These are phyloP conservation scores for Trichosanthes truncata DNA, from an alignment of 306 rosid species.

Conservation along the genomic window DNA sequence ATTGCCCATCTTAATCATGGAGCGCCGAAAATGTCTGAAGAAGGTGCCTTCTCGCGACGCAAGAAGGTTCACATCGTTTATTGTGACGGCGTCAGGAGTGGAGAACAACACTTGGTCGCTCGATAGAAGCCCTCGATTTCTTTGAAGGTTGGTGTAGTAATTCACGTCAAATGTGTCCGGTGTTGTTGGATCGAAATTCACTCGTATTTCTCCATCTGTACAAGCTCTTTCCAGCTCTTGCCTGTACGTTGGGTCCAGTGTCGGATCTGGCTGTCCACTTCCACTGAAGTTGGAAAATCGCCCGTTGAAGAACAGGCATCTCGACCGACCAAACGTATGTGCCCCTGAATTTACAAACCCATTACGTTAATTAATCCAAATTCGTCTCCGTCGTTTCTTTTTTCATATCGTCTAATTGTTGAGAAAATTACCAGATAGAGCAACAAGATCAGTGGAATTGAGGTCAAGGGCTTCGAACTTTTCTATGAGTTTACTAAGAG, in stretches of 20 bases:
- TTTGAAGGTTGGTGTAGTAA: slow-evolving; percentile 31
- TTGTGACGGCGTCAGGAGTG: slow-evolving; percentile 5
- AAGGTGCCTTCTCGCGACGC: background rate
- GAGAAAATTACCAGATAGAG: slow-evolving; percentile 57
- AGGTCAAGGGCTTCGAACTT: slow-evolving; percentile 47
- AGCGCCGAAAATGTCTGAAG: slow-evolving; percentile 29
- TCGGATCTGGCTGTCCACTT: slow-evolving; percentile 51
- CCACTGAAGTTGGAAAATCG: slow-evolving; percentile 46
- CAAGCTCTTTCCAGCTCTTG: slow-evolving; percentile 38
- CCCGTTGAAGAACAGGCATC: slow-evolving; percentile 33
- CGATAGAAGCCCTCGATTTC: background rate
- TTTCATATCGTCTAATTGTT: background rate
- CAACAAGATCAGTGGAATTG: slow-evolving; percentile 51
- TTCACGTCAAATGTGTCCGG: slow-evolving; percentile 39
- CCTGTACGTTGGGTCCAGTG: slow-evolving; percentile 40
- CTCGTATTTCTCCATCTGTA: background rate
- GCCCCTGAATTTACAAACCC: slow-evolving; percentile 35
- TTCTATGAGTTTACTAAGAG: slow-evolving; percentile 25
- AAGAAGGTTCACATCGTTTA: background rate
- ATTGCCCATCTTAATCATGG: slow-evolving; percentile 75
- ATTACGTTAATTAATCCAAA: background rate
- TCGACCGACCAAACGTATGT: slow-evolving; percentile 66
- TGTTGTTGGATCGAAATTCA: slow-evolving; percentile 3
- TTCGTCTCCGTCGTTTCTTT: background rate
- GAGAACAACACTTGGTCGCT: background rate